Base-by-base conservation (phyloP, 169 alveolate genomes). In the Eimeria sp. region DNA sequence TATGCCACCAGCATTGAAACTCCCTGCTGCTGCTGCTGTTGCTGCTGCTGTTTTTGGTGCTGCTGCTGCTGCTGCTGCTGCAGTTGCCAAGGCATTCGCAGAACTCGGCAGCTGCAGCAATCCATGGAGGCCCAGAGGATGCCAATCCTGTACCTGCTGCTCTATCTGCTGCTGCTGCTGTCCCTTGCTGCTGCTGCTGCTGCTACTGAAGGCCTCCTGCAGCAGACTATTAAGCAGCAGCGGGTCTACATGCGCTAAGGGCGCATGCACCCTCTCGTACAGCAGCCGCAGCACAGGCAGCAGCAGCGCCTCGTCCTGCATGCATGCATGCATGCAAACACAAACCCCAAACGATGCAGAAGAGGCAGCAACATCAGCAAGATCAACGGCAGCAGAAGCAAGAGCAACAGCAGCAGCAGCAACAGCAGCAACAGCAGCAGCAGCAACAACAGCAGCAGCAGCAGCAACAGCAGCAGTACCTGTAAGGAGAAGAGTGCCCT, bases 181-280 rank as follows among this genome's bases (percentile, higher is more conserved):
- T 54, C 63, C 63, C 63, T 54, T 54, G 63, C 63, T 43, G 89
- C 89, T 80, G 89, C 89, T 80, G 67, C 89, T 47, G 89, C 89
- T 80, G 89, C 89, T 43, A 5, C 30, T 14, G 65, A 88, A 61
- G 65, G 75, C 83, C 25, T 88, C 94, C 65, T 47, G 94, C 43
- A 88, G 84, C 65, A 70, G 25, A 27, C 51, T 58, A 83, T 88
- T 88, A 25, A 89, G 88, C 89, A 65, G 88, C 51, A 89, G 14
- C 47, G 95, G 95, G 27, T 89, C 95, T 54, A 72, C 88, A 72
- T 89, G 95, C 0, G 95, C 95, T 16, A 89, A 87, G 47, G 95
- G 95, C 47, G 95, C 95, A 9, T 89, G 88, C 4, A 54, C 73
- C 45, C 57, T 49, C 57, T 51, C 65, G 88, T 47, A 89, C 76